A percentile compares a stretch with the other conserved stretches of the same genome.
These are phyloP conservation scores for Backusella morwellensis DNA, from an alignment of 192 early-diverging fungal species.

Conservation along the genomic window DNA sequence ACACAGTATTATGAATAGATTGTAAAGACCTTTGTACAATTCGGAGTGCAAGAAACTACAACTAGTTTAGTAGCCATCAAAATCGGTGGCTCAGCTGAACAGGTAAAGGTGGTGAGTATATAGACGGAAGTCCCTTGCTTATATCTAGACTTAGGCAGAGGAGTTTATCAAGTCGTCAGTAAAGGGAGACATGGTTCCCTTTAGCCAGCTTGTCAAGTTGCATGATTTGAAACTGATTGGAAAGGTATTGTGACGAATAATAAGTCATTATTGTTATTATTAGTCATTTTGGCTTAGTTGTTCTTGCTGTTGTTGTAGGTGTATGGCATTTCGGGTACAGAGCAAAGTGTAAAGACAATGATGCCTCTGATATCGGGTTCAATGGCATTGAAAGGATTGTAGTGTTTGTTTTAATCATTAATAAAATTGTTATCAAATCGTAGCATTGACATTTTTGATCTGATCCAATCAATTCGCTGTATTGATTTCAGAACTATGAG, in stretches of 20 bases:
- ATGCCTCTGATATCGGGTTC: conserved; percentile 48
- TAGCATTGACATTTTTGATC: no score
- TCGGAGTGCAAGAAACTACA: conserved; percentile 48
- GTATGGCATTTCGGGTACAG: conserved; percentile 46
- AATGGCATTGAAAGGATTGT: conserved; percentile 50
- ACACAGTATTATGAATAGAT: conserved; percentile 35
- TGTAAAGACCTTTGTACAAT: conserved; percentile 46
- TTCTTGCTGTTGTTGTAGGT: conserved; percentile 30
- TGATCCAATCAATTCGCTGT: no score
- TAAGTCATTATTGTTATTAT: neutral
- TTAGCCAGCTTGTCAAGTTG: conserved; percentile 38
- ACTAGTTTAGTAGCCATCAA: conserved; percentile 45
- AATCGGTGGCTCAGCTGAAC: conserved; percentile 40
- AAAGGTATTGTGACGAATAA: conserved; percentile 35
- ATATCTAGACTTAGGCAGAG: conserved; percentile 7
- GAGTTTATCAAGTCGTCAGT: conserved; percentile 32
- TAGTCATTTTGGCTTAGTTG: neutral
- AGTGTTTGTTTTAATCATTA: neutral
- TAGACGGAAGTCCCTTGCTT: neutral
- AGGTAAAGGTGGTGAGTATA: neutral
- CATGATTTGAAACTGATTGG: conserved; percentile 40
- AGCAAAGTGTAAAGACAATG: conserved; percentile 37
- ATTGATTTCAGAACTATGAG: no score
- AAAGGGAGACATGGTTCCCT: conserved; percentile 41
- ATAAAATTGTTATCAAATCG: no score